Evolutionary conservation across 2,329 filamentous ascomycete species (phyloP), one percentile per base, ranked within the genome.

Genomic region (Fusarium sp.): DNA sequence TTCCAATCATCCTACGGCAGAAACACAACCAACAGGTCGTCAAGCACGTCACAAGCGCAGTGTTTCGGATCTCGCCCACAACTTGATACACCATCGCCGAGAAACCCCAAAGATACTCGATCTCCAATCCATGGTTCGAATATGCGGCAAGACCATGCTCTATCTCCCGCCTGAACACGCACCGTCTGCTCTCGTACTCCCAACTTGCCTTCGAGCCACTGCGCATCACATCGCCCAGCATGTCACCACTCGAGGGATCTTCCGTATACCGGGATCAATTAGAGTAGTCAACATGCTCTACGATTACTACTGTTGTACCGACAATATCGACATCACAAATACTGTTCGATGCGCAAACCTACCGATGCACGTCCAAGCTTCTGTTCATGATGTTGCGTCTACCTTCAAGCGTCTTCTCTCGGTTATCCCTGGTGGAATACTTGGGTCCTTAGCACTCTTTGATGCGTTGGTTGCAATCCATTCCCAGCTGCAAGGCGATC

Each of bases 331-430:
- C 28, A 83, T 91, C 46, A 79, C 87, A 4, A 82, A 82, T 47
- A 92, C 89, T 1, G 87, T 89, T 28, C 83, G 86, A 33, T 86
- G 83, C 49, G 85, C 88, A 8, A 88, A 83, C 39, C 79, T 92
- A 3, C 90, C 90, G 6, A 76, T 78, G 3, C 88, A 91, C 70
- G 88, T 92, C 63, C 83, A 83, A 37, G 86, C 82, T 46, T 84
- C 86, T 9, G 82, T 88, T 6, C 88, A 92, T 64, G 90, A 92
- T 77, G 86, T 92, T 29, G 89, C 89, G 4, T 89, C 88, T 3
- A 84, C 87, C 1, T 91, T 92, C 77, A 92, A 92, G 72, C 85
- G 84, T 15, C 81, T 92, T n/a, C 79, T 92, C 1, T 83, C 85
- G 1, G 86, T 86, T 2, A 76, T 92, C 1, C 89, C 89, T 0